A percentile compares a stretch with the other conserved stretches of the same genome.
Conservation (phyloP, 2,329 filamentous ascomycete genomes). For the Pseudogymnoascus sp. region DNA sequence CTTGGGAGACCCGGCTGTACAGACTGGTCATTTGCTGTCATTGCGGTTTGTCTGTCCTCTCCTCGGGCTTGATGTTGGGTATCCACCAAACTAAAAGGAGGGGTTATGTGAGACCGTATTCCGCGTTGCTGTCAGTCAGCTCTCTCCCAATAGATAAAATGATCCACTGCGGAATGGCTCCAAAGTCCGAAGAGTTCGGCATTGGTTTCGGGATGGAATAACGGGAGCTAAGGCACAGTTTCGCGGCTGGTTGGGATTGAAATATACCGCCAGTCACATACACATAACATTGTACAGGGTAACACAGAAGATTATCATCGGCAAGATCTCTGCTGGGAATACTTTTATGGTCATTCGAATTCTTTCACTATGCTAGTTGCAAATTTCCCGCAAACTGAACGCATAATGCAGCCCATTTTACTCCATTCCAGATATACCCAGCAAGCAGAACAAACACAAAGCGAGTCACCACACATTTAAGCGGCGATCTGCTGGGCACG, state of each 20-base stretch:
- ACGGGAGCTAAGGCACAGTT: background rate
- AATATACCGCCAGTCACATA: background rate
- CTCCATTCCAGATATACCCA: conserved; percentile 22
- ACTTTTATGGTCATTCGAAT: conserved; percentile 16
- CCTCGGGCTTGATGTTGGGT: background rate
- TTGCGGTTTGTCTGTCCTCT: background rate
- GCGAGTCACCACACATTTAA: conserved; percentile 21
- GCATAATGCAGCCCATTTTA: conserved; percentile 23
- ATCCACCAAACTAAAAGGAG: background rate
- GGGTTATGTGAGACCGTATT: background rate
- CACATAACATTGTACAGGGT: background rate
- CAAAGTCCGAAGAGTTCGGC: background rate
- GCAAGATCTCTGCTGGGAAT: conserved; percentile 4
- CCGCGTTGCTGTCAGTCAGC: background rate
- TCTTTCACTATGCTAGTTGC: conserved; percentile 26
- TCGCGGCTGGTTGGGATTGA: background rate
- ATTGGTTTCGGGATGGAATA: background rate
- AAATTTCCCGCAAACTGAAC: conserved; percentile 20
- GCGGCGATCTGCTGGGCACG: conserved; percentile 48
- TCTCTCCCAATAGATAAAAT: background rate
- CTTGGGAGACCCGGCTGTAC: background rate
- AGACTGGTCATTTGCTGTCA: background rate
- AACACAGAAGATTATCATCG: background rate
- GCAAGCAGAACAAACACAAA: background rate
- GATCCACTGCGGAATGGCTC: background rate